These are phyloP conservation scores for Ophiosphaerella herpotricha DNA, from an alignment of 2,329 filamentous ascomycete species.

Conservation along the genomic window DNA sequence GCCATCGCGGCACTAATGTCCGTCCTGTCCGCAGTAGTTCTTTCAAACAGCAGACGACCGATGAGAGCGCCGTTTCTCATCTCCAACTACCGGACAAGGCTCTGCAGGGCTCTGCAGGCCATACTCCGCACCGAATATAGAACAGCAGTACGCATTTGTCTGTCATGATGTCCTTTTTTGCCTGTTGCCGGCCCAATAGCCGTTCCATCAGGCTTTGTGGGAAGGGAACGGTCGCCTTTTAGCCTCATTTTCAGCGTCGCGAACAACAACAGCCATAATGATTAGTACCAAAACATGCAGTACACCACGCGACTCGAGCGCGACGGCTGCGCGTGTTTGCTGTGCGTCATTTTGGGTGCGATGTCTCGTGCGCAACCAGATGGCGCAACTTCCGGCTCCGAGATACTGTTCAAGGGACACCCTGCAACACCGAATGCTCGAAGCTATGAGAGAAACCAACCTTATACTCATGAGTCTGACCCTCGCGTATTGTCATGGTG, in stretches of 20 bases:
- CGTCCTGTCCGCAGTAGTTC: not conserved
- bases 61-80: not conserved
- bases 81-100: conserved; percentile 6
- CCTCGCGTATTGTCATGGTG: not conserved
- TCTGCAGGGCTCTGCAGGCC: conserved; percentile 21
- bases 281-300: conserved; percentile 11
- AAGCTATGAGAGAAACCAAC: not conserved
- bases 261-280: conserved; percentile 13
- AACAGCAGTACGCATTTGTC: conserved; percentile 8
- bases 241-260: conserved; percentile 4
- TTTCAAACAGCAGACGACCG: not conserved
- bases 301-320: conserved; percentile 23
- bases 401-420: conserved; percentile 3
- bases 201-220: not conserved
- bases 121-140: conserved; percentile 16
- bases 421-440: conserved; percentile 1
- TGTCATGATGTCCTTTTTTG: conserved; percentile 2
- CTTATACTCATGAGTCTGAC: not conserved
- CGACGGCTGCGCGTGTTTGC: not conserved
- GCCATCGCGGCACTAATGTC: not conserved
- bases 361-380: conserved; percentile 9
- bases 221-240: not conserved
- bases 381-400: conserved; percentile 7
- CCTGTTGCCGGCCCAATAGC: not conserved
- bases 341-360: conserved; percentile 9